These are phyloP conservation scores for Hygrophila difformis DNA, from an alignment of 257 asterid genomes.

Conservation along the genomic window DNA sequence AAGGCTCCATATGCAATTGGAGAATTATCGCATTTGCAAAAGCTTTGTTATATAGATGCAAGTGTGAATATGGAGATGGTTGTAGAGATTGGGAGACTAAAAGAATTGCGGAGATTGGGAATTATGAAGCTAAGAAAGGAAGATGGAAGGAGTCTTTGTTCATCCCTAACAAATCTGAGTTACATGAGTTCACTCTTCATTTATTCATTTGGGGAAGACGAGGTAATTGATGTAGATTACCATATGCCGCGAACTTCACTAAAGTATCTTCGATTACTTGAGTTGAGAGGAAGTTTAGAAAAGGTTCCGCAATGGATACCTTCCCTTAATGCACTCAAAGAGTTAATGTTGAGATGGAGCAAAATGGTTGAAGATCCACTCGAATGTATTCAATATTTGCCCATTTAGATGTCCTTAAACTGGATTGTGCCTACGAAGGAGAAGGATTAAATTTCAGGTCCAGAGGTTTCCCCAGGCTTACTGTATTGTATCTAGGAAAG, in stretches of 20 bases:
- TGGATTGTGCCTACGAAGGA: slow-evolving; percentile 8
- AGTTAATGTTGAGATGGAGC: neutral
- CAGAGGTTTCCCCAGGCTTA: slow-evolving; percentile 13
- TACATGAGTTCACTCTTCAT: neutral
- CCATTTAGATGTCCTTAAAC: neutral
- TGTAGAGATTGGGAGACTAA: slow-evolving; percentile 15
- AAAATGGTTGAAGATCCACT: neutral
- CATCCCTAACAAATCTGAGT: slow-evolving; percentile 19
- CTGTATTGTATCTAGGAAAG: neutral
- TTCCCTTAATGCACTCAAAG: neutral
- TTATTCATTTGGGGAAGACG: neutral
- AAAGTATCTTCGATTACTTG: neutral
- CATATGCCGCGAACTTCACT: neutral
- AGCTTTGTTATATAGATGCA: neutral
- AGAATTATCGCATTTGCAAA: neutral
- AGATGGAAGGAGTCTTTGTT: slow-evolving; percentile 21
- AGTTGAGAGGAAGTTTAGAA: neutral
- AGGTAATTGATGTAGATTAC: slow-evolving; percentile 3
- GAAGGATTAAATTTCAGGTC: slow-evolving; percentile 12
- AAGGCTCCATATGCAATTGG: slow-evolving; percentile 5
- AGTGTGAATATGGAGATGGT: neutral
- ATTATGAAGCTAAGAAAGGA: slow-evolving; percentile 13
- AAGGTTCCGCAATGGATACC: slow-evolving; percentile 17
- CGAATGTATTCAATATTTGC: slow-evolving; percentile 12
- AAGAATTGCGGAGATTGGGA: slow-evolving; percentile 8